phyloP scores from a whole-genome alignment of 1,284 basidiomycete species.

The Ceratobasidium sp. region DNA sequence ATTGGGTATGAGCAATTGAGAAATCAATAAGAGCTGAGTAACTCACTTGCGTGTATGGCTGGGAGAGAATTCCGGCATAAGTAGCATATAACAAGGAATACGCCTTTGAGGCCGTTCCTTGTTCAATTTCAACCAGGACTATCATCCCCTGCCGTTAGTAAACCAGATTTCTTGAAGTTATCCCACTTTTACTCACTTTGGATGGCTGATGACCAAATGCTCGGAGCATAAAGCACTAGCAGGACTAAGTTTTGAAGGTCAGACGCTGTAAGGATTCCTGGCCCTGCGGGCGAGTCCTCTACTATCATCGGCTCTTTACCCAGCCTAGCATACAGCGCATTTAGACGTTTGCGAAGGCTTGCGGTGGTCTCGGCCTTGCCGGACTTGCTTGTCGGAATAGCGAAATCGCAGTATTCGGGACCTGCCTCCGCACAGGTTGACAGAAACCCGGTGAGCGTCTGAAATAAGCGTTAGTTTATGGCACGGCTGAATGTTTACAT shows the following conservation, averaged over 20 bases:
- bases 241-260: background rate
- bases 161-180: background rate
- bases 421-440: slow-evolving; percentile 43
- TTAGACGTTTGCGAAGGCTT: slow-evolving; percentile 19
- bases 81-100: background rate
- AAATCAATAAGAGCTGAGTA: background rate
- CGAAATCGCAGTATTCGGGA: slow-evolving; percentile 26
- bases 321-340: background rate
- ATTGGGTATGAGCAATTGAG: background rate
- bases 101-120: background rate
- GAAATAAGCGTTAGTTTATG: background rate
- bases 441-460: slow-evolving; percentile 42
- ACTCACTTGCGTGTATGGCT: slow-evolving; percentile 7
- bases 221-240: background rate
- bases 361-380: background rate
- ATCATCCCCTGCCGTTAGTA: background rate
- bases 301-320: background rate
- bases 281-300: slow-evolving; percentile 5
- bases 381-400: background rate
- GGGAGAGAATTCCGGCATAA: background rate
- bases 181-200: background rate
- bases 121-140: slow-evolving; percentile 14
- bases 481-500: background rate
- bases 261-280: slow-evolving; percentile 15
- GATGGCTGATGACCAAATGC: background rate